Base-by-base conservation (phyloP, 2,329 filamentous ascomycete genomes). In the Paracoccidioides brasiliensis region DNA sequence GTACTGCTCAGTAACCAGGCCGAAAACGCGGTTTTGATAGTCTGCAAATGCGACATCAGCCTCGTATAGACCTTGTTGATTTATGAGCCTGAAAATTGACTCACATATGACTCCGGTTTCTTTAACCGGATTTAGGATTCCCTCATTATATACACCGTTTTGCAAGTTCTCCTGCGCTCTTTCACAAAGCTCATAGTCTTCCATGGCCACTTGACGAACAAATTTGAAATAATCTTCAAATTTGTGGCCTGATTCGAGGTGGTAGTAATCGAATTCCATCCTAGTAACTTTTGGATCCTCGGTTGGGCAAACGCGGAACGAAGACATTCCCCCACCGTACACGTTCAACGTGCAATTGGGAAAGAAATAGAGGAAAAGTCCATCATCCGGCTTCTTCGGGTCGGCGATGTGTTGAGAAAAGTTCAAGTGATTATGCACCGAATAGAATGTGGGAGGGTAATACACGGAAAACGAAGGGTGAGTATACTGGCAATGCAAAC, bases 211-310 rank as follows among this genome's bases (percentile, higher is more conserved):
- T 58, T 78, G 77, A 2, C 78, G 69, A 3, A 80, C 77, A 54
- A 81, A 81, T 44, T 74, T 76, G 62, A 72, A 81, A 59, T 81
- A 81, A 5, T 78, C 72, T 56, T 80, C 76, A 57, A 81, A 81
- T 49, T 76, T 75, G n/a, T 78, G 73, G 5, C 73, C 76, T 0
- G 67, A 69, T 38, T 73, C 75, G 35, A 70, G 60, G 56, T 81
- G 77, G 59, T 80, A 81, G 58, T 81, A 81, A 61, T 81, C 79
- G 57, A 81, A 81, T 60, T 80, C 78, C 78, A 80, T 80, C 12
- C 76, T 69, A 0, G 75, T 76, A 15, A 77, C 67, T 0, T 72
- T 70, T 0, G 78, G 77, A 30, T 77, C 70, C 0, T 71, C 65
- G 0, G 74, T 76, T 0, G 79, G 79, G 58, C 77, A 78, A 1